phyloP scores from a whole-genome alignment of 805 yeast species.

The Kuraishia piskuri region DNA sequence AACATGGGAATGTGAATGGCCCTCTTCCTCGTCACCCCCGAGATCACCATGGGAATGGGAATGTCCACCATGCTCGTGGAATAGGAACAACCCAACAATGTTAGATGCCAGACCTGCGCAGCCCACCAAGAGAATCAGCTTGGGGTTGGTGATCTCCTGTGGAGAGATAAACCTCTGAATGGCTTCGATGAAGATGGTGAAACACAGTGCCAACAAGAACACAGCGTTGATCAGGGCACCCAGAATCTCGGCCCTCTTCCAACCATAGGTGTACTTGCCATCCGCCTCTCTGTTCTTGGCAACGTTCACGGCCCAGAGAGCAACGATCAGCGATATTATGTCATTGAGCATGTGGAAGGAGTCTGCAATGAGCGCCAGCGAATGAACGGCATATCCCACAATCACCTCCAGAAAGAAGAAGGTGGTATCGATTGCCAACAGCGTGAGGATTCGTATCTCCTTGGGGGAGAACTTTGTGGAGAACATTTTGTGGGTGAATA shows the following conservation, averaged over 20 bases:
- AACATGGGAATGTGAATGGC: conserved; percentile 25
- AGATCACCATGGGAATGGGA: conserved; percentile 37
- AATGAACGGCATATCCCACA: conserved; percentile 86
- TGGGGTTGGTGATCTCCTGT: conserved; percentile 72
- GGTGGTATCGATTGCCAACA: conserved; percentile 66
- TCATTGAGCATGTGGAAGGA: conserved; percentile 98
- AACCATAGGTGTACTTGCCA: conserved; percentile 88
- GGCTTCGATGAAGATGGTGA: conserved; percentile 89
- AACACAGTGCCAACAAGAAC: conserved; percentile 83
- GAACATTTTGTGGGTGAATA: background rate
- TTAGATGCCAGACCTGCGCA: conserved; percentile 76
- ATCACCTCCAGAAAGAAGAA: conserved; percentile 83
- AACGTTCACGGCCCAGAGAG: conserved; percentile 93
- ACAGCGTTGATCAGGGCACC: conserved; percentile 96
- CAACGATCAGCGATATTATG: conserved; percentile 79
- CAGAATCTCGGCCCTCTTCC: conserved; percentile 95
- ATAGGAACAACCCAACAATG: conserved; percentile 71
- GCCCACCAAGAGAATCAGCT: conserved; percentile 76
- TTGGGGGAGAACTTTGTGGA: conserved; percentile 22
- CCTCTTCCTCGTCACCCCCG: conserved; percentile 15
- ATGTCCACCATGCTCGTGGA: conserved; percentile 75
- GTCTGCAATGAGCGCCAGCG: conserved; percentile 91
- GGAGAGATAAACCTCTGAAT: conserved; percentile 82
- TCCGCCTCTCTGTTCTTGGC: conserved; percentile 78
- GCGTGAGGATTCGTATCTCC: conserved; percentile 62